phyloP scores from a whole-genome alignment of 2,329 filamentous ascomycete genomes.

The Cordyceps militaris region DNA sequence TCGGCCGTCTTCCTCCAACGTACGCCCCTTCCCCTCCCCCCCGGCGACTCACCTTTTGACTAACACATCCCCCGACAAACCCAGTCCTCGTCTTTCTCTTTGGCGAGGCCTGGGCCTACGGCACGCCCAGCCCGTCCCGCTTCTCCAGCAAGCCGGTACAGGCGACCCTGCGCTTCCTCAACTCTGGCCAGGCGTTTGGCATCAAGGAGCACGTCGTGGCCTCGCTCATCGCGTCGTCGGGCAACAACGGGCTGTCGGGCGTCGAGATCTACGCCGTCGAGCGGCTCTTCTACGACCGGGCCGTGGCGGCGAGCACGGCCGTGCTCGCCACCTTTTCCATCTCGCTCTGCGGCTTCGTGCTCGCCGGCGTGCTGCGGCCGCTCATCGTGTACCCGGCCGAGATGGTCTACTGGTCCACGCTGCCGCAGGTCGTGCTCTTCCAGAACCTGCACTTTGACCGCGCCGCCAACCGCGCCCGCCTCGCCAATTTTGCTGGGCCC shows the following conservation, averaged over 20 bases:
- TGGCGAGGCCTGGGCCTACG: conserved; percentile 14
- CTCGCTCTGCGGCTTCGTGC: conserved; percentile 24
- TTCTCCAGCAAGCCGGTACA: conserved; percentile 8
- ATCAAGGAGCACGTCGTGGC: conserved; percentile 20
- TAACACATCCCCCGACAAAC: neutral
- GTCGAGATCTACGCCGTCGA: conserved; percentile 20
- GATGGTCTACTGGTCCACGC: conserved; percentile 27
- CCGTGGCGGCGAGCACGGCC: conserved; percentile 20
- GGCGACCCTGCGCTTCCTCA: conserved; percentile 13
- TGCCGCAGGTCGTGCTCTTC: conserved; percentile 27
- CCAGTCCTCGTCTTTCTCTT: conserved; percentile 15
- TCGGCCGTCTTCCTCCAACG: conserved; percentile 16
- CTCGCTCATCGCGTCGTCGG: conserved; percentile 17
- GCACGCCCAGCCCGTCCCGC: conserved; percentile 13
- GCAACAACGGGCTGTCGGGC: conserved; percentile 17
- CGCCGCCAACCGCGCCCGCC: conserved; percentile 20
- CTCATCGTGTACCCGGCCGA: conserved; percentile 27
- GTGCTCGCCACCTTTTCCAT: conserved; percentile 24
- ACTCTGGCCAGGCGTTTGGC: conserved; percentile 16
- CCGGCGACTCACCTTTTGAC: neutral
- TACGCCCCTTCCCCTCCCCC: neutral
- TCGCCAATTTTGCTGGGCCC: conserved; percentile 24
- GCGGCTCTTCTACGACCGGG: conserved; percentile 16
- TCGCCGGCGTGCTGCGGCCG: conserved; percentile 23
- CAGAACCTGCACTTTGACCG: conserved; percentile 28